These are phyloP conservation scores for Podaxis sp. DNA, from an alignment of 768 basidiomycete species.

Conservation along the genomic window DNA sequence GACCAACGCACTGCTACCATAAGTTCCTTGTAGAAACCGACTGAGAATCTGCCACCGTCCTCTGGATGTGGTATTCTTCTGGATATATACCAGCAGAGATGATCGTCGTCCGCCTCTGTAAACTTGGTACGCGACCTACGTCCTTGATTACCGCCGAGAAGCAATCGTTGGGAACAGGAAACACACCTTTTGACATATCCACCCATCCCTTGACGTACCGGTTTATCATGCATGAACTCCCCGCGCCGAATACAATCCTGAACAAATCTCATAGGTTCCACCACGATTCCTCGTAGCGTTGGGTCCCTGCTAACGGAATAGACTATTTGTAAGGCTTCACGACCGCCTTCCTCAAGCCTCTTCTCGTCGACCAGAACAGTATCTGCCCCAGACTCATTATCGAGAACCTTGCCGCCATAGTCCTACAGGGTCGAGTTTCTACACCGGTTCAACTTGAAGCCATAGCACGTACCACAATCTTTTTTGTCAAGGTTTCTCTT, in stretches of 20 bases:
- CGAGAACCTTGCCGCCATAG: constrained; percentile 27
- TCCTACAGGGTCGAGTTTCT: constrained; percentile 17
- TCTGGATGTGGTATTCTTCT: constrained; percentile 29
- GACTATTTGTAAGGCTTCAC: constrained; percentile 13
- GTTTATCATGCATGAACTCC: constrained; percentile 19
- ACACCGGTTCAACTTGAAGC: neutral
- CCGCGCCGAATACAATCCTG: constrained; percentile 21
- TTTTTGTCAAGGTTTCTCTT: constrained; percentile 19
- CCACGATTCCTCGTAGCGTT: constrained; percentile 17
- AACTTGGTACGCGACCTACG: constrained; percentile 26
- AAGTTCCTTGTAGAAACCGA: constrained; percentile 32
- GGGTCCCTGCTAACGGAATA: constrained; percentile 19
- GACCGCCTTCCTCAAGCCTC: neutral
- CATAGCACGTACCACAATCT: constrained; percentile 33
- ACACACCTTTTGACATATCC: constrained; percentile 18
- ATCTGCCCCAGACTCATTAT: constrained; percentile 19
- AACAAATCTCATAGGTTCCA: constrained; percentile 28
- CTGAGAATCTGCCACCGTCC: constrained; percentile 39
- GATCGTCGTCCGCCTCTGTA: constrained; percentile 36
- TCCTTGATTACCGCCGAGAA: neutral
- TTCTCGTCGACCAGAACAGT: constrained; percentile 22
- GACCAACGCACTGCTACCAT: constrained; percentile 25
- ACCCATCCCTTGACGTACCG: constrained; percentile 27
- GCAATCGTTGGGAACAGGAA: neutral
- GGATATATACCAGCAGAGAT: constrained; percentile 37